phyloP scores from a whole-genome alignment of 2,329 filamentous ascomycete genomes.

The Fusarium mangiferae region DNA sequence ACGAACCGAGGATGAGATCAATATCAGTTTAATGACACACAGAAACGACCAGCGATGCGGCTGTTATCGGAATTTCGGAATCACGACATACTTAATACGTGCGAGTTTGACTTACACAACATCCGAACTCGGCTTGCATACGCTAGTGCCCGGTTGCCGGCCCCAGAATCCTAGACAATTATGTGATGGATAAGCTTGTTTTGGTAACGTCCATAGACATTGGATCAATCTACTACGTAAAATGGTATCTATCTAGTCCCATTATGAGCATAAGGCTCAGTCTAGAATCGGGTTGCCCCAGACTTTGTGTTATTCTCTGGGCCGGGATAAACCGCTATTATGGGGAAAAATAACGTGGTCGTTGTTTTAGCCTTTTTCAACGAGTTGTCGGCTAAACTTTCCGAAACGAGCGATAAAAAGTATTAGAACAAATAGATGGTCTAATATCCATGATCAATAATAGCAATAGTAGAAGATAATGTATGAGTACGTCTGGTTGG shows the following conservation, averaged over 20 bases:
- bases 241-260: not conserved
- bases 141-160: not conserved
- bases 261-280: not conserved
- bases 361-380: slow-evolving; percentile 1
- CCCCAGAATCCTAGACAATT: not conserved
- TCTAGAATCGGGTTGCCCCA: not conserved
- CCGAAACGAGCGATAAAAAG: not conserved
- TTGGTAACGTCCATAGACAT: not conserved
- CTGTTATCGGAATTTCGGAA: not conserved
- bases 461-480: not conserved
- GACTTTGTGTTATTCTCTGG: not conserved
- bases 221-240: not conserved
- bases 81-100: not conserved
- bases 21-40: not conserved
- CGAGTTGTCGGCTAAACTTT: not conserved
- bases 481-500: not conserved
- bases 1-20: not conserved
- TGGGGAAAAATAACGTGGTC: not conserved
- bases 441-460: not conserved
- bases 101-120: not conserved
- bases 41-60: not conserved
- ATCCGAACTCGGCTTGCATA: not conserved
- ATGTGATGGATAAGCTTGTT: not conserved
- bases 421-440: not conserved
- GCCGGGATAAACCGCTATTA: not conserved